Base-by-base conservation (phyloP, 805 yeast species). In the Komagataella mondaviorum region DNA sequence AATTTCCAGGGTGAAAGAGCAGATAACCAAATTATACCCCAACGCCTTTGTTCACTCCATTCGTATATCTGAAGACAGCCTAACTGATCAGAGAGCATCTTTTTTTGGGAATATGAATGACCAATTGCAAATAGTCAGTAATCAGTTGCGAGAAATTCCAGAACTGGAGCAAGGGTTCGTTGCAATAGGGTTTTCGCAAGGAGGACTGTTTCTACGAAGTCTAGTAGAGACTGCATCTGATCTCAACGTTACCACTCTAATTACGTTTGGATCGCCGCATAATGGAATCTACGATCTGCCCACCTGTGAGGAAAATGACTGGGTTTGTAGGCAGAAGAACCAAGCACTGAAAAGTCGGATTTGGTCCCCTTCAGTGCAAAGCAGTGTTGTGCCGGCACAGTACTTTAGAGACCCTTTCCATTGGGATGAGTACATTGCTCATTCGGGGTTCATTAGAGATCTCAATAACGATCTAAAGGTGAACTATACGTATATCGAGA, bases 241-340 rank as follows among this genome's bases (percentile, higher is more conserved):
- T 23, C 48, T 67, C 10, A 63, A 69, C 3, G 69, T 83, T 2
- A 63, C 73, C 49, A 79, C 71, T 30, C 66, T 86, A 48, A 67
- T 86, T 12, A 84, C 95, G 0, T 84, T 83, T 64, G 95, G 95
- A 0, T 80, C 88, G 1, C 95, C 95, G 0, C 95, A 86, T 59
- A 75, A 81, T 65, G 95, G 93, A 1, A 74, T 86, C 4, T 68
- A 72, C 54, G 91, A 86, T 53, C 67, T 85, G 39, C 89, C 90
- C 0, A 63, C 71, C 4, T 85, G 90, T 60, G 57, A 63, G 4
- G 66, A 70, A 0, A 56, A 63, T 4, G 83, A 81, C 58, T 80
- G 85, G 81, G 53, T 81, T 0, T 85, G 93, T 57, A 64, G 71
- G 53, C 66, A 67, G 39, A 68, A 79, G 51, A 85, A 85, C 59